Base-by-base conservation (phyloP, 495 filamentous ascomycete species). In the Penicillium ochrochloron region DNA sequence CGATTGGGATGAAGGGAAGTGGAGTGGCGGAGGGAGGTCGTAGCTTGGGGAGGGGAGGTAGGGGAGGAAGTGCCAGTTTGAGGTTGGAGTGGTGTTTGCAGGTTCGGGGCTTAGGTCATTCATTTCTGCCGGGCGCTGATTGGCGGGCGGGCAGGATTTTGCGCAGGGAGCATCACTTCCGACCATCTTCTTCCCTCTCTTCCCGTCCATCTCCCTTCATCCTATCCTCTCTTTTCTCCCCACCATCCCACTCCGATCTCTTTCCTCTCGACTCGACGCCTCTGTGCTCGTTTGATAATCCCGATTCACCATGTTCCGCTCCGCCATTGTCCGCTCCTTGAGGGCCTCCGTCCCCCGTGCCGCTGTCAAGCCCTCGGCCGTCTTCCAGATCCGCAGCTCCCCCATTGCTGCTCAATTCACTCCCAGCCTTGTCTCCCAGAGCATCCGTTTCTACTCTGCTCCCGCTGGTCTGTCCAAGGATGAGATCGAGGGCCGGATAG, bases 401-500 rank as follows among this genome's bases (percentile, higher is more conserved):
- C 84, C 87, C 69, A 67, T 84, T 73, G 73, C 70, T 68, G 69
- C 78, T 75, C 78, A 80, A 73, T 77, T 82, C 72, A 70, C 78
- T 68, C 83, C 79, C 78, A 71, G 77, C 63, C 77, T 78, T 61
- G 80, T 78, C 63, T 82, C 84, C 75, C 84, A 86, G 75, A 83
- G 84, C 62, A 79, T 91, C 70, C 85, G 95, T 75, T 89, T 86
- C 81, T 99, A 99, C 83, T 94, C 94, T 53, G 90, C 95, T 50
- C 86, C 85, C 51, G 88, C 88, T 61, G 89, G 87, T 48, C 82
- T 97, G 48, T 80, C 84, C 62, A 90, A 92, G 85, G 81, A 86
- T 11, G 93, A 97, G 78, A 90, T 97, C 62, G 90, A 96, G 79
- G 90, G 91, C 55, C 89, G 95, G 72, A 98, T 99, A 85, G 85